Base-by-base conservation (phyloP, 768 basidiomycete genomes). In the Naganishia vaughanmartiniae region DNA sequence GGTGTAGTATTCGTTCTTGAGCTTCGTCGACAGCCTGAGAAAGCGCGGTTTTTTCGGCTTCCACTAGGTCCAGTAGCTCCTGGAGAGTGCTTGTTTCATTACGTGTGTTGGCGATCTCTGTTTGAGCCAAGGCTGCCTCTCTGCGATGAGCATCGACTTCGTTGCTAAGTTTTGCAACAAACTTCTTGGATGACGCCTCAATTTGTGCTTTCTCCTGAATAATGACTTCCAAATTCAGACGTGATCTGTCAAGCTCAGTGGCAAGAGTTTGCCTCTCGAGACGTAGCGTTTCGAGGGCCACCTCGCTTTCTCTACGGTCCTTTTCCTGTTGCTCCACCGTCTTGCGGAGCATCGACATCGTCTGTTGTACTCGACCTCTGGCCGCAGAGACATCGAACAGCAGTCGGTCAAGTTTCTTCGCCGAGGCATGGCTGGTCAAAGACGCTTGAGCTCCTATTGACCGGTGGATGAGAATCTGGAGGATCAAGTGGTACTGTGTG, bases 401-500 rank as follows among this genome's bases (percentile, higher is more conserved):
- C 31, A 58, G 36, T 33, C 19, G 30, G 12, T 36, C n/a, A 15
- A 58, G 4, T 58, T 58, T n/a, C 34, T 36, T 24, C 14, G 48
- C 4, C 12, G 48, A 51, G 24, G 19, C 24, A 26, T 26, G 21
- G 21, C 48, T 51, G 4, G 57, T 34, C 33, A 24, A 6, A 24
- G 34, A 58, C 17, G 30, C 36, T 21, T 24, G 21, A 21, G 17
- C 34, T 9, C 57, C 34, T 7, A 17, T 58, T 45, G n/a, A 36
- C 28, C 60, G 60, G 14, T 46, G 60, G 5, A 63, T 28, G 24
- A 63, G 42, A 12, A 63, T n/a, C 28, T 63, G 60, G 21, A 63
- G 36, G 15, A 63, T 42, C n/a, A 63, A 42, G 4, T 63, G 60
- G 30, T 42, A 14, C 28, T 63, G 60, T 4, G n/a, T 26, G n/a